phyloP scores from a whole-genome alignment of 129 eudicot species.

The Lactuca saligna region DNA sequence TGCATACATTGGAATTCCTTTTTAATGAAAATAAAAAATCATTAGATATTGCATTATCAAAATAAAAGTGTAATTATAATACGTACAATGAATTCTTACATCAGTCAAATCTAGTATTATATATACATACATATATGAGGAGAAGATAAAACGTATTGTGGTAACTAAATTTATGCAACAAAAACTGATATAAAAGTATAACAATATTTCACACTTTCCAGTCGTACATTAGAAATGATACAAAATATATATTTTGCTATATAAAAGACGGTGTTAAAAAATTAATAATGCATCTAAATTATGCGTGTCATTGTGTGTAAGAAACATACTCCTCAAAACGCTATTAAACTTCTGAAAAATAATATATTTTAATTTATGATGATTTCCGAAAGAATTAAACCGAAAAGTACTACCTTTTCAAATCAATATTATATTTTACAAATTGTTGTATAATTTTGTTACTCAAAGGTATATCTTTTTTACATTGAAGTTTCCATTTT shows the following conservation, averaged over 20 bases:
- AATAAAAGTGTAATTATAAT: no score
- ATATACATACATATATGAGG: no score
- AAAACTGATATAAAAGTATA: no score
- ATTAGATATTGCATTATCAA: background rate
- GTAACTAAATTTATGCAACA: background rate
- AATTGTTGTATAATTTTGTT: conserved; percentile 8
- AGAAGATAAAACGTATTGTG: no score
- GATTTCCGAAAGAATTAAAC: conserved; percentile 6
- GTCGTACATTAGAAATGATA: no score
- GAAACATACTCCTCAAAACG: background rate
- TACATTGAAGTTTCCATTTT: conserved; percentile 26
- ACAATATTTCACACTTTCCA: background rate
- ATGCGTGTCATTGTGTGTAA: conserved; percentile 1
- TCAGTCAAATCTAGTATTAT: background rate
- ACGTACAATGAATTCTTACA: background rate
- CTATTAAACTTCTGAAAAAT: background rate
- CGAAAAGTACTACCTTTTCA: background rate
- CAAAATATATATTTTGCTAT: no score
- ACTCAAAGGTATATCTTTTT: conserved; percentile 35
- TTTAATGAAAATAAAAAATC: background rate
- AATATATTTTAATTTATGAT: background rate
- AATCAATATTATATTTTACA: background rate
- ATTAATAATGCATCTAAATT: no score
- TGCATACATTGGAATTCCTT: background rate
- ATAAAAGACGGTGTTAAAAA: background rate